Percentiles rank a stretch among this genome's conserved stretches.
Evolutionary conservation across 2,329 filamentous ascomycete species (phyloP).

Genomic region (Ceratocystis destructans): DNA sequence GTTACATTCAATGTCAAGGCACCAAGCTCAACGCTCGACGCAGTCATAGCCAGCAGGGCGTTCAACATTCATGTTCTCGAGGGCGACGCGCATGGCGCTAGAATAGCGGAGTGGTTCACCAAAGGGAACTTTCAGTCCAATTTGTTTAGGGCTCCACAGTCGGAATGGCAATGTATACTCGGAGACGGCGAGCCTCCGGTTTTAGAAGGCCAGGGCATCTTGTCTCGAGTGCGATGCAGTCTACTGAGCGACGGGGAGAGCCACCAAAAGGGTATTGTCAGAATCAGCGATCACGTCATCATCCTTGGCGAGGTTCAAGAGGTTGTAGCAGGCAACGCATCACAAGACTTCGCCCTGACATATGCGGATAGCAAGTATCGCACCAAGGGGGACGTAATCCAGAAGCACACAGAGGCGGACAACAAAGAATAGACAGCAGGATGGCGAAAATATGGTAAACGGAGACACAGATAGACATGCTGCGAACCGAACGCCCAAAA

Average conservation of each 20-base stretch:
- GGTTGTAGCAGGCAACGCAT: slow-evolving; percentile 28
- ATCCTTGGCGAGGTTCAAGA: slow-evolving; percentile 39
- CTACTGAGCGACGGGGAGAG: slow-evolving; percentile 30
- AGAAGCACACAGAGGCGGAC: slow-evolving; percentile 18
- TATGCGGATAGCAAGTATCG: slow-evolving; percentile 39
- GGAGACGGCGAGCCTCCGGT: slow-evolving; percentile 27
- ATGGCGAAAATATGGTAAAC: background rate
- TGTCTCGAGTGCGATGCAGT: slow-evolving; percentile 34
- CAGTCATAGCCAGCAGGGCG: slow-evolving; percentile 30
- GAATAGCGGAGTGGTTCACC: slow-evolving; percentile 39
- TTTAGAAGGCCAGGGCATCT: slow-evolving; percentile 38
- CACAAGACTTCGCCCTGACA: slow-evolving; percentile 32
- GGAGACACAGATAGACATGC: background rate
- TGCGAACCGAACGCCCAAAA: too few relatives aligned
- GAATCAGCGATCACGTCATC: slow-evolving; percentile 39
- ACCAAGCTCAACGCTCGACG: slow-evolving; percentile 42
- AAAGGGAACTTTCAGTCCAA: slow-evolving; percentile 33
- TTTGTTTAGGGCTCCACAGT: slow-evolving; percentile 26
- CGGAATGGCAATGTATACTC: slow-evolving; percentile 12
- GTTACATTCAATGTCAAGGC: slow-evolving; percentile 44
- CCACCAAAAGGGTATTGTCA: slow-evolving; percentile 29
- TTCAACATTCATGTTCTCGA: slow-evolving; percentile 45
- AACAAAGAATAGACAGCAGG: slow-evolving; percentile 8
- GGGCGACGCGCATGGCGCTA: slow-evolving; percentile 34
- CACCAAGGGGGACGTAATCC: slow-evolving; percentile 29